These are phyloP conservation scores for Diaporthe destruens DNA, from an alignment of 2,329 filamentous ascomycete species.

Conservation along the genomic window DNA sequence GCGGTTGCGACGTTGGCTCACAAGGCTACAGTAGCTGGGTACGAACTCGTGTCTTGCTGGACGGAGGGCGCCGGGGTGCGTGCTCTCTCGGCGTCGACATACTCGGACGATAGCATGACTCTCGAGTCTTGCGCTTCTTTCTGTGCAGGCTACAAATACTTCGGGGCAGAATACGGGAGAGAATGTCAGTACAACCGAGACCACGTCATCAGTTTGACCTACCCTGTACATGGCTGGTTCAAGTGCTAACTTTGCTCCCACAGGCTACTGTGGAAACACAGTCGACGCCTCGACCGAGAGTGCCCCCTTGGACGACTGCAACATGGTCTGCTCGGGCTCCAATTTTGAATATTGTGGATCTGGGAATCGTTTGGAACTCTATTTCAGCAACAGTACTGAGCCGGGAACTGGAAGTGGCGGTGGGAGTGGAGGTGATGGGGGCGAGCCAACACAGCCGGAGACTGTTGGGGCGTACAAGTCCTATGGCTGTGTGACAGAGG, in stretches of 20 bases:
- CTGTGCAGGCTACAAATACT: conserved; percentile 54
- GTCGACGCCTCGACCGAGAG: conserved; percentile 50
- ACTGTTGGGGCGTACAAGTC: conserved; percentile 46
- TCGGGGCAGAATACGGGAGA: conserved; percentile 54
- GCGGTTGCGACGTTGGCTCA: conserved; percentile 52
- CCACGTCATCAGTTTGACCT: neutral
- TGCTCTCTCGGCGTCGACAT: conserved; percentile 52
- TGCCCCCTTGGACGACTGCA: conserved; percentile 52
- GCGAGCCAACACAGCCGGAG: conserved; percentile 34
- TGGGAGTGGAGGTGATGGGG: conserved; percentile 39
- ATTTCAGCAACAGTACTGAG: conserved; percentile 18
- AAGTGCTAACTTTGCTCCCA: conserved; percentile 26
- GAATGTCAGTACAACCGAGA: conserved; percentile 49
- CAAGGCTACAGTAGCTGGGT: conserved; percentile 57
- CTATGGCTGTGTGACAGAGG: conserved; percentile 24
- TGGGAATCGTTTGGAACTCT: conserved; percentile 22
- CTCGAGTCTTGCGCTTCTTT: conserved; percentile 54
- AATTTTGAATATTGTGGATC: conserved; percentile 18
- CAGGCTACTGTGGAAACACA: conserved; percentile 55
- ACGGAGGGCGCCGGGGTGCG: conserved; percentile 53
- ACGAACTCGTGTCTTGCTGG: conserved; percentile 61
- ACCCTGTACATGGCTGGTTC: neutral
- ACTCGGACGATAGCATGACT: conserved; percentile 54
- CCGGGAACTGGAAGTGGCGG: neutral
- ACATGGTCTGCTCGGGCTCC: conserved; percentile 52